These are phyloP conservation scores for Aspergillus viridinutans DNA, from an alignment of 2,329 filamentous ascomycete genomes.

Conservation along the genomic window DNA sequence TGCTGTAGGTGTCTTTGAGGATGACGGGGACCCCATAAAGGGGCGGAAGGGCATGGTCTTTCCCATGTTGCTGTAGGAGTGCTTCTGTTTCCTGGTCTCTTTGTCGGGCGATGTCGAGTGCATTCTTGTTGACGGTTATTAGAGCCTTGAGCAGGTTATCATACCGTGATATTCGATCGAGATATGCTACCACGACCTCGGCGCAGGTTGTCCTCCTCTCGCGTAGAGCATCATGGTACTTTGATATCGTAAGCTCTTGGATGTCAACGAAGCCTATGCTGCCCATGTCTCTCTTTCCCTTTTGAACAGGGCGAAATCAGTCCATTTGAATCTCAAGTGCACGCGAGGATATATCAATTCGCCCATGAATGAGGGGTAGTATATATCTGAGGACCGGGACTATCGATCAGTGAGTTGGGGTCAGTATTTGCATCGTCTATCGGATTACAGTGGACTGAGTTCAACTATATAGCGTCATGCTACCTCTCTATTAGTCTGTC, in stretches of 20 bases:
- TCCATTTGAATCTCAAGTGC: background rate
- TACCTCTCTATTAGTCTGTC: too few species aligned
- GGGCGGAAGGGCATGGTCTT: slow-evolving; percentile 4
- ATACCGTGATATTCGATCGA: slow-evolving; percentile 54
- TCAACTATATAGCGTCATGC: too few species aligned
- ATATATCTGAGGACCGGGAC: background rate
- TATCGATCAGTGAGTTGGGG: background rate
- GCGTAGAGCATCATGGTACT: slow-evolving; percentile 54
- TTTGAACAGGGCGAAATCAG: background rate
- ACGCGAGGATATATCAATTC: background rate
- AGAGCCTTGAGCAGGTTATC: slow-evolving; percentile 58
- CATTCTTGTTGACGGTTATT: slow-evolving; percentile 49
- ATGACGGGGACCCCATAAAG: slow-evolving; percentile 61
- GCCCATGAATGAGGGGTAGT: background rate
- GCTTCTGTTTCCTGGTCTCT: slow-evolving; percentile 39
- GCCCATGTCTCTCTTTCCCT: background rate
- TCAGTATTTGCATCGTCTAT: background rate
- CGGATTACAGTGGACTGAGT: too few species aligned
- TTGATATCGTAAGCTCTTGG: slow-evolving; percentile 56
- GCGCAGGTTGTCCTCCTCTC: slow-evolving; percentile 52
- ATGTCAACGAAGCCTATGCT: slow-evolving; percentile 17
- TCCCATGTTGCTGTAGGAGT: slow-evolving; percentile 1
- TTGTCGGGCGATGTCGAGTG: slow-evolving; percentile 46
- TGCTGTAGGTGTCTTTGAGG: slow-evolving; percentile 63
- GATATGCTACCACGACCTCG: slow-evolving; percentile 51